phyloP scores from a whole-genome alignment of 805 yeast genomes.

The Lachancea cidri region DNA sequence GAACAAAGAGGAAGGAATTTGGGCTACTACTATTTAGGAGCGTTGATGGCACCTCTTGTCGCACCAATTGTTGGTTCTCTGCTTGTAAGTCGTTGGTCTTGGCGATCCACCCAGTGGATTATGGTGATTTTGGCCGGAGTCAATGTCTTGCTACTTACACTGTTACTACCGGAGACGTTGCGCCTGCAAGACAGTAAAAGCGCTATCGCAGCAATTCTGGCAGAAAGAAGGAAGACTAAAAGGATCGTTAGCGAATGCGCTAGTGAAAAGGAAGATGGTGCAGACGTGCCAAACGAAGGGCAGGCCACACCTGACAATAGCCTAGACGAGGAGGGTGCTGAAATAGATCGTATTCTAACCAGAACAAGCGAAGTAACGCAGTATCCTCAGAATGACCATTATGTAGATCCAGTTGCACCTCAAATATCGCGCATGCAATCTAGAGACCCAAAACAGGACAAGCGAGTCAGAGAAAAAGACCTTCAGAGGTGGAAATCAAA shows the following conservation, averaged over 20 bases:
- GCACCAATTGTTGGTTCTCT: constrained; percentile 82
- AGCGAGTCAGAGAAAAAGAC: constrained; percentile 21
- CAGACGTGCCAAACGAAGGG: constrained; percentile 6
- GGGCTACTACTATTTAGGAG: constrained; percentile 78
- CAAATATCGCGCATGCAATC: constrained; percentile 22
- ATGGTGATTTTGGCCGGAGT: constrained; percentile 62
- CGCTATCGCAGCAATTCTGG: constrained; percentile 42
- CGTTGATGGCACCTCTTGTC: constrained; percentile 70
- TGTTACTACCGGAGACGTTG: constrained; percentile 73
- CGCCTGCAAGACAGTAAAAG: constrained; percentile 49
- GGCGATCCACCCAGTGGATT: constrained; percentile 90
- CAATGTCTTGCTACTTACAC: constrained; percentile 43
- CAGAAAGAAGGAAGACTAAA: constrained; percentile 30
- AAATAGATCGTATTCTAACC: constrained; percentile 17
- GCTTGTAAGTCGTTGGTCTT: constrained; percentile 65
- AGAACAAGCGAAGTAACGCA: constrained; percentile 17
- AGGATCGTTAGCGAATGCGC: constrained; percentile 6
- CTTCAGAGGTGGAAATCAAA: constrained; percentile 21
- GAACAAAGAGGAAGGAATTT: constrained; percentile 71
- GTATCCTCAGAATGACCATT: constrained; percentile 15
- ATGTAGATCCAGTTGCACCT: constrained; percentile 22
- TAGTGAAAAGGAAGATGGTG: constrained; percentile 7
- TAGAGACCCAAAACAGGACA: constrained; percentile 15
- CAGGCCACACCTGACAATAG: neutral
- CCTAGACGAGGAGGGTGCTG: constrained; percentile 8